Base-by-base conservation (phyloP, 2,329 filamentous ascomycete genomes). In the Penicillium psychrosexuale region DNA sequence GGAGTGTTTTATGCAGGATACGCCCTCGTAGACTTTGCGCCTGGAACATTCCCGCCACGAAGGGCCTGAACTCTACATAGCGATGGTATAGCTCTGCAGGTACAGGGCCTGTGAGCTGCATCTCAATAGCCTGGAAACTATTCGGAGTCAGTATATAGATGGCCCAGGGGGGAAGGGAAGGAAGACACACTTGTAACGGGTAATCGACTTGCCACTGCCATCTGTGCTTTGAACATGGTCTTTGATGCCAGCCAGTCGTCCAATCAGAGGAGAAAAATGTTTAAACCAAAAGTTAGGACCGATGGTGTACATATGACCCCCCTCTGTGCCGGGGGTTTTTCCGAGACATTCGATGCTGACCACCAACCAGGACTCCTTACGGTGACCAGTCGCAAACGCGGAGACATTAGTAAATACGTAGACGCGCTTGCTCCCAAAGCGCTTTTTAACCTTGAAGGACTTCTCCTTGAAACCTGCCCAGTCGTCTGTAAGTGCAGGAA, bases 51-150 rank as follows among this genome's bases (percentile, higher is more conserved):
- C 86, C 84, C 47, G 89, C 90, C 51, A 97, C 89, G 67, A 96
- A 90, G 27, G 92, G 91, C 53, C 86, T 88, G 74, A 97, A 97
- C 71, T 96, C 92, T 54, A 97, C 92, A 68, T 89, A 97, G 62
- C 91, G 88, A 71, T 97, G 92, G 71, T 96, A 96, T 33, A 97
- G 79, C 58, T 85, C 79, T 2, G 84, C 78, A 0, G 93, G 92
- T 0, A 94, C 87, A 0, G 93, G 93, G 0, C 93, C 93, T 43
- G 83, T 80, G 8, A 97, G 81, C 70, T 97, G 93, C 66, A 97
- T 86, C 71, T 97, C 89, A 70, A 91, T 92, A 37, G 93, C 90
- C 79, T 96, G 92, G 74, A 97, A 97, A 72, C 89, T 92, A 66
- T 63, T 42, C 7, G 17, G 17, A 22, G 51, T 57, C 44, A 51